Evolutionary conservation across 2,329 filamentous ascomycete species (phyloP).

Genomic region (Parastagonospora avenae): DNA sequence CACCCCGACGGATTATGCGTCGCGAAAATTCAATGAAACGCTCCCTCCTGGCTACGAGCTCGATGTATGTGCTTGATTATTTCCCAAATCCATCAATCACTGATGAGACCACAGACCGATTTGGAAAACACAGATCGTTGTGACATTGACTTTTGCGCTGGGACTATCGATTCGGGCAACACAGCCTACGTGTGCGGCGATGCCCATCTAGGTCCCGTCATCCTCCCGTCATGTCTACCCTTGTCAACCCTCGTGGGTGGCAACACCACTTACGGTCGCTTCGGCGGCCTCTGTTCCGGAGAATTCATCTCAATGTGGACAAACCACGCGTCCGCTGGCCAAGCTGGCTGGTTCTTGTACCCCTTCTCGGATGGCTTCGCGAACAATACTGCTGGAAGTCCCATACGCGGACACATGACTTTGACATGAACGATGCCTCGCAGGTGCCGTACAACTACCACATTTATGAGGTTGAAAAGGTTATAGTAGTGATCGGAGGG

Average conservation of each 20-base stretch:
- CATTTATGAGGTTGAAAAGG: slow-evolving; percentile 52
- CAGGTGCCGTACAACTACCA: slow-evolving; percentile 56
- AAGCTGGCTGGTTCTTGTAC: slow-evolving; percentile 40
- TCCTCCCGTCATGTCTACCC: slow-evolving; percentile 40
- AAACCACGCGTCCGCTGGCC: neutral
- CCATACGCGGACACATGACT: slow-evolving; percentile 51
- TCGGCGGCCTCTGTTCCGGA: slow-evolving; percentile 49
- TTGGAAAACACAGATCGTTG: neutral
- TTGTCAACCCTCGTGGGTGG: slow-evolving; percentile 39
- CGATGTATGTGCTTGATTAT: neutral
- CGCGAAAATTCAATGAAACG: neutral
- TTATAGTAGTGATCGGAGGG: slow-evolving; percentile 50
- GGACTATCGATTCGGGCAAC: slow-evolving; percentile 4
- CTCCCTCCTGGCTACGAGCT: neutral
- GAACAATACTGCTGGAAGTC: slow-evolving; percentile 37
- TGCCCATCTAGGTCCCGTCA: slow-evolving; percentile 43
- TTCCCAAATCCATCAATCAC: too few relatives aligned
- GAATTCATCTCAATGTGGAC: slow-evolving; percentile 47
- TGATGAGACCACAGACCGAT: neutral
- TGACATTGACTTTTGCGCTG: slow-evolving; percentile 12
- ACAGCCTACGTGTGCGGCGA: slow-evolving; percentile 15
- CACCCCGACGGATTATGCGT: neutral
- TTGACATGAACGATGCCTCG: slow-evolving; percentile 36
- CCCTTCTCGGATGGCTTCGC: slow-evolving; percentile 53
- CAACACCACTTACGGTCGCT: slow-evolving; percentile 43